Evolutionary conservation across 768 basidiomycete species (phyloP), one percentile per base, ranked within the genome.

Genomic region (Harrya chromipes): DNA sequence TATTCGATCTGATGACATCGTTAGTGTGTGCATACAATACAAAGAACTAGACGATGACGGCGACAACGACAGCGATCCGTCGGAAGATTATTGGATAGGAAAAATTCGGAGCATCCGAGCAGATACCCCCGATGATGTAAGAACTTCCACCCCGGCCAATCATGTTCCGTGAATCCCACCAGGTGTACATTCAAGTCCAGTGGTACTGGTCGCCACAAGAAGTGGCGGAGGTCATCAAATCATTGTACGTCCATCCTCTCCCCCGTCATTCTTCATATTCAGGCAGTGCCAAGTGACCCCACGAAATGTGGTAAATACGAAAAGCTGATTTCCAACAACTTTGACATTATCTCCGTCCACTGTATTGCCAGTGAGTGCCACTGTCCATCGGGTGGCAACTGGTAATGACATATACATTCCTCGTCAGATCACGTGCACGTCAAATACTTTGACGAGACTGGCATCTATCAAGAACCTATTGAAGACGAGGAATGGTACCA

Each of bases 161-260:
- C 33, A 11, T 17, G 1, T 13, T 2, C 20, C 35, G 11, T 7
- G 13, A 4, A 19, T 17, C 11, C 24, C 29, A 6, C 36, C 38
- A 84, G 76, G 81, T 83, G 0, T 83, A 79, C 79, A 72, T 68
- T 0, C 61, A 54, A 10, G 72, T 84, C 0, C 72, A 77, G 41
- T 85, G 83, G 83, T 82, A 67, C 41, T 85, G 79, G 63, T 71
- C 75, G 1, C 70, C 73, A 0, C 42, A 65, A n/a, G 83, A 85
- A 31, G 74, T 79, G 0, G 65, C 67, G 0, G 54, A 54, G 1
- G 65, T 73, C 0, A 58, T 78, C 26, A 75, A 76, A 26, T 74
- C 77, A 2, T 80, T 82, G 80, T 82, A 47, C 48, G 78, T 69
- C 5, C n/a, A 12, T 2, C 8, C 4, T 24, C 9, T 43, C 2